A percentile compares a stretch with the other conserved stretches of the same genome.
Evolutionary conservation across 345 rosid genomes (phyloP).

Genomic region (Eucalyptus marginata): DNA sequence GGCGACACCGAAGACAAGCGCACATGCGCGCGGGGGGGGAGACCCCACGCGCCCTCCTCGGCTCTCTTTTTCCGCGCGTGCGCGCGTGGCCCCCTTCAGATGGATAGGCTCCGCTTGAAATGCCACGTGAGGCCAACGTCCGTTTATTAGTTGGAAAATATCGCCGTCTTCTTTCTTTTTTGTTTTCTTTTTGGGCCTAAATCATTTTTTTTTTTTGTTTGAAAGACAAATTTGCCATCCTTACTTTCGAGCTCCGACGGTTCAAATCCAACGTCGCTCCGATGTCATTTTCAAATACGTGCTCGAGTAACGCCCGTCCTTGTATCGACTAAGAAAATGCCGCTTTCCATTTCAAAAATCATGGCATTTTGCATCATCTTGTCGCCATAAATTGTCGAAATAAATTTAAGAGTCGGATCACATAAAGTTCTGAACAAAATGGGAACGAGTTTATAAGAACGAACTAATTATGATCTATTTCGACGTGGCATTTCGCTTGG

Average conservation of each 20-base stretch:
- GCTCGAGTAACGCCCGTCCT: background rate
- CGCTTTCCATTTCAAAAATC: too few species aligned
- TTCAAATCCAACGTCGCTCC: background rate
- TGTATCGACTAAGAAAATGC: too few species aligned
- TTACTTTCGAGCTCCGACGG: background rate
- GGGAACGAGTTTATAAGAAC: accelerated
- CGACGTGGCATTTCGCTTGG: background rate
- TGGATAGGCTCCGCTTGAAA: background rate
- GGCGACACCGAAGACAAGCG: constrained; percentile 14
- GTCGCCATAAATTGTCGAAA: accelerated
- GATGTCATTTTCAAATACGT: background rate
- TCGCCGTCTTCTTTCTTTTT: background rate
- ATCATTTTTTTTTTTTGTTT: background rate
- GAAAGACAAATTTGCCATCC: background rate
- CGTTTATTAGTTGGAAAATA: background rate
- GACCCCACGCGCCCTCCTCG: background rate
- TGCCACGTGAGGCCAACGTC: background rate
- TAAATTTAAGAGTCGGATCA: too few species aligned
- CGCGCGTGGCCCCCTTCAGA: background rate
- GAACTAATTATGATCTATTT: background rate
- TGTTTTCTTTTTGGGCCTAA: background rate
- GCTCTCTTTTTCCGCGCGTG: background rate
- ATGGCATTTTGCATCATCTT: accelerated
- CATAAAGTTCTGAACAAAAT: accelerated
- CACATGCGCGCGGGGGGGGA: constrained; percentile 14